Base-by-base conservation (phyloP, 2,329 filamentous ascomycete genomes). In the Fusarium sp. region DNA sequence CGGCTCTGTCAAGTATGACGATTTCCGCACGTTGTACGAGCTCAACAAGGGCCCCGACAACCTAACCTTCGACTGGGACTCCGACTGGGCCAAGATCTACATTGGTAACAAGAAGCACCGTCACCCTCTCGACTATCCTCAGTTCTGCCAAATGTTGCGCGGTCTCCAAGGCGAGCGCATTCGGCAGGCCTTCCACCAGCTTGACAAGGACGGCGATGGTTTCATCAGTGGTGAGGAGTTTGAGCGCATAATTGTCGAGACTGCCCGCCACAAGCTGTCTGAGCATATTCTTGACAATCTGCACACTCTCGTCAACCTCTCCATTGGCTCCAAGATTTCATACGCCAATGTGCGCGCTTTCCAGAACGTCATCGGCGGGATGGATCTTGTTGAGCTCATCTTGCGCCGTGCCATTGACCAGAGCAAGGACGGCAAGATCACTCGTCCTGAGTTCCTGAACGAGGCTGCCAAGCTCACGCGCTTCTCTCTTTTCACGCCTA, bases 281-380 rank as follows among this genome's bases (percentile, higher is more conserved):
- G 96, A 99, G 84, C 95, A 99, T 83, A 87, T 99, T 47, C 88
- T 99, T 56, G 91, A 95, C 76, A 96, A 98, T 83, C 89, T 99
- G 52, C 91, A 93, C 72, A 96, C 95, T 2, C 89, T 99, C 45
- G 98, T 96, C 89, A 98, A 98, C 85, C 97, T 98, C 82, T 94
- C 94, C 13, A 88, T 92, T 39, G 92, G 94, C 72, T 96, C 91
- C 86, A 98, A 97, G 85, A 96, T 99, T 77, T 98, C 95, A 12
- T 99, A 99, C 81, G 95, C 96, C 82, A 98, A 97, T 81, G 96
- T 99, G 38, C 91, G 96, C 75, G 96, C 96, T 42, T 99, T 99
- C 86, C 95, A 98, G 86, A 99, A 99, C 82, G 92, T 99, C 84
- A 96, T 99, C 78, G 92, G 93, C 79, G 95, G 98, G 84, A 98